Evolutionary conservation across 257 asterid species (phyloP), one percentile per base, ranked within the genome.

Genomic region (Ilex aquifolium): DNA sequence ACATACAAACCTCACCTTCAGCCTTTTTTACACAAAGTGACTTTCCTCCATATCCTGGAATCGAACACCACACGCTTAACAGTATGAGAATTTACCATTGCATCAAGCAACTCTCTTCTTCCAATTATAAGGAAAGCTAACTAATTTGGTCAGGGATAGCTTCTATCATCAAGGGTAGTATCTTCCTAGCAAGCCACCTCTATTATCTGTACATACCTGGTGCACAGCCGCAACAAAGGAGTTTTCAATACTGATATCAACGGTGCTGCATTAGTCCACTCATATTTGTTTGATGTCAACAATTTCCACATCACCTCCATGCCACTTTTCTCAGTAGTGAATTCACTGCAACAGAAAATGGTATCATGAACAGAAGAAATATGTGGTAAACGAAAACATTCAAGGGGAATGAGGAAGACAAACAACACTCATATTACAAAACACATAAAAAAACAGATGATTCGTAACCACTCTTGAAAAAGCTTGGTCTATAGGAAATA

Each of bases 191-290:
- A 49, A 49, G 54, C 16, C 4, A 12, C 14, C 16, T 49, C 4
- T 49, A 49, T 15, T 54, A 42, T 64, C 39, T 60, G 62, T 11
- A 63, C 64, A 61, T 71, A 91, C 98, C 97, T 82, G 56, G 88
- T 92, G 60, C 98, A 86, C 17, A 92, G 97, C 76, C 95, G 93
- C 89, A 85, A 75, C 64, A 91, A 65, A 59, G 91, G 90, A 64
- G 81, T 60, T 78, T 63, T 76, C 67, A 91, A 65, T 2, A 21
- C 95, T 46, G 69, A 66, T 61, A 69, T 55, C 71, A 91, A 56
- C 69, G 69, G 57, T 36, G 70, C 77, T 42, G 95, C 88, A 44
- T 79, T 77, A 60, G 83, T 62, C 98, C 96, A 91, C 66, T 91
- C 83, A 17, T 77, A 65, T 61, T 65, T 68, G 63, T 72, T 62